Base-by-base conservation (phyloP, 1,139 yeast species). In the Yamadazyma blattariae region DNA sequence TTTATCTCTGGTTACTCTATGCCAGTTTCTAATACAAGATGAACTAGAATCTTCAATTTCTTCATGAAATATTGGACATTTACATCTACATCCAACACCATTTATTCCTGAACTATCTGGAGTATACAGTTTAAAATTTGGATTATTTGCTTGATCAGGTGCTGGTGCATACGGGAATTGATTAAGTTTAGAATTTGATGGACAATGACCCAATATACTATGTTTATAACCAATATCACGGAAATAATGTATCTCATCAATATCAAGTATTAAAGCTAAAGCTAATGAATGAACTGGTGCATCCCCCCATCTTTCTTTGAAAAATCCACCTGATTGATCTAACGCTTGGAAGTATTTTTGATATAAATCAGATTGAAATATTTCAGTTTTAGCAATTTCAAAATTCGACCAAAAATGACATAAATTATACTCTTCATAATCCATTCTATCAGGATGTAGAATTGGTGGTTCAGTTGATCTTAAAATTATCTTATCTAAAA, bases 321-420 rank as follows among this genome's bases (percentile, higher is more conserved):
- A 87, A 52, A 89, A 89, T 0, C 97, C 97, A 8, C 90, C 88
- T 10, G 80, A 68, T 10, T 57, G 37, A 38, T 89, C 96, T 36
- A 89, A 59, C 44, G 69, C 77, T 25, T 79, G 60, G 54, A 84
- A 86, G 52, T 82, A 88, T 16, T 69, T 67, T 38, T 77, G 68
- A 56, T 89, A 89, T 18, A 68, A 57, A 10, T 75, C 71, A 16
- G 85, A 77, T 25, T 73, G 69, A 67, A 88, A 89, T 13, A 88
- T 57, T 47, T 81, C 88, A 3, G 87, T 74, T 35, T 86, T 62
- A 2, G 96, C 96, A 48, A 89, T 89, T 56, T 89, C 97, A 54
- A 89, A 89, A 61, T 89, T 89, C 26, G 94, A 80, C 97, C 97
- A 89, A 61, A 88, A 89, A 60, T 89, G 97, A 49, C 95, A 84